Evolutionary conservation across 1,284 basidiomycete genomes (phyloP).

Genomic region (Peniophora sp.): DNA sequence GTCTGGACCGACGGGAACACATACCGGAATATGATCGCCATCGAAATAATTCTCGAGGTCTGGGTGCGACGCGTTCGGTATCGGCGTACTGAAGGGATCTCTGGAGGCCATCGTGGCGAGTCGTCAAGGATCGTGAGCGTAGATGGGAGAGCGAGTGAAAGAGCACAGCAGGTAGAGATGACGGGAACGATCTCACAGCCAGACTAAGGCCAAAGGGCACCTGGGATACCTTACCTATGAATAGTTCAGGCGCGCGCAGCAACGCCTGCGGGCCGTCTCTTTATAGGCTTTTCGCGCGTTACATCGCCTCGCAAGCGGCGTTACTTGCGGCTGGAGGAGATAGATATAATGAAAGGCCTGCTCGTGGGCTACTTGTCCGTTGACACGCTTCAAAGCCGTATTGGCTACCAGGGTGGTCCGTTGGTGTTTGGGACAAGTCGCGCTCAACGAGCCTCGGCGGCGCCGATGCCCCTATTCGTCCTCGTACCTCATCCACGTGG

Average conservation of each 20-base stretch:
- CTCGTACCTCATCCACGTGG: too few species aligned
- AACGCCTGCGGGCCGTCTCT: neutral
- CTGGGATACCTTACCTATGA: neutral
- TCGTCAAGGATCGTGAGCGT: neutral
- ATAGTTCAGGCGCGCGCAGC: neutral
- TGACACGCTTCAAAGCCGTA: too few species aligned
- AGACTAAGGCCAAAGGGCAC: neutral
- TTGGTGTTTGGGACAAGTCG: too few species aligned
- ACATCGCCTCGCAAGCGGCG: too few species aligned
- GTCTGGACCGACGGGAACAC: neutral
- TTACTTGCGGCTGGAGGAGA: too few species aligned
- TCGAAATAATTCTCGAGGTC: conserved; percentile 11
- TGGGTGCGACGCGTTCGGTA: neutral
- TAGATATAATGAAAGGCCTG: too few species aligned
- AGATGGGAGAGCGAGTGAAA: neutral
- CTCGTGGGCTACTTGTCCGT: too few species aligned
- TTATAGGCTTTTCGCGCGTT: too few species aligned
- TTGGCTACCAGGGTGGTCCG: too few species aligned
- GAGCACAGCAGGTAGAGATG: neutral
- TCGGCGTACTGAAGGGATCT: conserved; percentile 10
- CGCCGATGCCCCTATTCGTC: too few species aligned
- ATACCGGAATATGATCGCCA: conserved; percentile 12
- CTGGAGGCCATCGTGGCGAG: conserved; percentile 2
- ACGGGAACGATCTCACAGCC: neutral
- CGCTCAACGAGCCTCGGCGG: too few species aligned